Evolutionary conservation across 1,284 basidiomycete genomes (phyloP).

Genomic region (Cryptococcus maquisensis): DNA sequence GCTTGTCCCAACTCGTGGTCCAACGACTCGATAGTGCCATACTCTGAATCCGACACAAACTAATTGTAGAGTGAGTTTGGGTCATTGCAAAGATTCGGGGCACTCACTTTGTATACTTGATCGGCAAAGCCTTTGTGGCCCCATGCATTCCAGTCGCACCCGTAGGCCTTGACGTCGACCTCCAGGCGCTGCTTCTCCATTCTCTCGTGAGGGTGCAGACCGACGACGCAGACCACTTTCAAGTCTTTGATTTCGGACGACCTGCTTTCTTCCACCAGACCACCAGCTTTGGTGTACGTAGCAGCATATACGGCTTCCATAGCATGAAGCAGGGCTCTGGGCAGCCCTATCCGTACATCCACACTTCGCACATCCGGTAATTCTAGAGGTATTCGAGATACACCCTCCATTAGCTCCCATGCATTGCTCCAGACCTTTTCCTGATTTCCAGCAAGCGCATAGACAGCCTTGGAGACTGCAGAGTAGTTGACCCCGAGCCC

Average conservation of each 20-base stretch:
- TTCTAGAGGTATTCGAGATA: conserved; percentile 16
- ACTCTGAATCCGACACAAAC: conserved; percentile 54
- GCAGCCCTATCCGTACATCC: conserved; percentile 21
- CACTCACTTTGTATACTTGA: conserved; percentile 50
- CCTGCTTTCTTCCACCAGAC: background rate
- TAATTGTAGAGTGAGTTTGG: conserved; percentile 14
- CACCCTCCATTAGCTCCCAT: conserved; percentile 22
- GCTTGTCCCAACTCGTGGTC: conserved; percentile 59
- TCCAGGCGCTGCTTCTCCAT: conserved; percentile 65
- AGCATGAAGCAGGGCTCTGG: conserved; percentile 34
- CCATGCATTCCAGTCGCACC: conserved; percentile 30
- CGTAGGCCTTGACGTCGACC: conserved; percentile 55
- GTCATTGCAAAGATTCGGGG: background rate
- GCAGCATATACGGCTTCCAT: conserved; percentile 21
- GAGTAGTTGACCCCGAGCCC: conserved; percentile 49
- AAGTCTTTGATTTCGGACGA: conserved; percentile 52
- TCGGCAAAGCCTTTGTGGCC: conserved; percentile 51
- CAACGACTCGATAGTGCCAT: conserved; percentile 70
- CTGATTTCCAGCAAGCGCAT: conserved; percentile 16
- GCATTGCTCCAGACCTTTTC: conserved; percentile 16
- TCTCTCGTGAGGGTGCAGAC: conserved; percentile 69
- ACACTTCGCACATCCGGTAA: conserved; percentile 28
- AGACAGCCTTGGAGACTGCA: conserved; percentile 38
- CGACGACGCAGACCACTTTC: conserved; percentile 61
- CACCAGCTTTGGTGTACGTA: conserved; percentile 1